These are phyloP conservation scores for Tilletia setariae DNA, from an alignment of 1,284 basidiomycete species.

Conservation along the genomic window DNA sequence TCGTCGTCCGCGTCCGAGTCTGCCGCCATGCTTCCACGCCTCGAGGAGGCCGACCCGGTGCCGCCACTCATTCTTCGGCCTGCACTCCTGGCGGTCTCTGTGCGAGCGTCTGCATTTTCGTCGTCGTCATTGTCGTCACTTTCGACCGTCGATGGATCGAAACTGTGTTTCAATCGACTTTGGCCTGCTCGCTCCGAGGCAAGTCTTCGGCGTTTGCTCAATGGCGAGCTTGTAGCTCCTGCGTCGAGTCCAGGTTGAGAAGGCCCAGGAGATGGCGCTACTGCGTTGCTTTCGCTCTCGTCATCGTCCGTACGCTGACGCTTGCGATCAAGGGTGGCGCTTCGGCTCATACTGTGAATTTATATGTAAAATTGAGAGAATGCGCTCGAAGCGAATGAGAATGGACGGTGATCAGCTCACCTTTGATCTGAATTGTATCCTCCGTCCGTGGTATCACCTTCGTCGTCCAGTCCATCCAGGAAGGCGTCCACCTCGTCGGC, in stretches of 20 bases:
- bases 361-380: too few relatives aligned
- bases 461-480: constrained; percentile 60
- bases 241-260: too few relatives aligned
- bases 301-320: not conserved
- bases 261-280: too few relatives aligned
- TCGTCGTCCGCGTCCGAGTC: constrained; percentile 22
- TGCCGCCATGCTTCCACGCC: not conserved
- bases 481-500: constrained; percentile 83
- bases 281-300: constrained; percentile 23
- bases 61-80: not conserved
- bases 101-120: not conserved
- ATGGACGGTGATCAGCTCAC: constrained; percentile 24
- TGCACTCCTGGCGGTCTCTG: not conserved
- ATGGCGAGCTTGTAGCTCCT: constrained; percentile 18
- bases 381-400: too few relatives aligned
- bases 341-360: constrained; percentile 27
- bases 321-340: constrained; percentile 15
- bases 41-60: not conserved
- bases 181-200: constrained; percentile 26
- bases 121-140: constrained; percentile 18
- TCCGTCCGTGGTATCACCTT: constrained; percentile 50
- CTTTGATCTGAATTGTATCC: constrained; percentile 13
- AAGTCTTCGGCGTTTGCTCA: constrained; percentile 27
- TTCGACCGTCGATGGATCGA: constrained; percentile 17
- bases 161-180: constrained; percentile 28